These are phyloP conservation scores for Rhizopogon vulgaris DNA, from an alignment of 768 basidiomycete genomes.

Conservation along the genomic window DNA sequence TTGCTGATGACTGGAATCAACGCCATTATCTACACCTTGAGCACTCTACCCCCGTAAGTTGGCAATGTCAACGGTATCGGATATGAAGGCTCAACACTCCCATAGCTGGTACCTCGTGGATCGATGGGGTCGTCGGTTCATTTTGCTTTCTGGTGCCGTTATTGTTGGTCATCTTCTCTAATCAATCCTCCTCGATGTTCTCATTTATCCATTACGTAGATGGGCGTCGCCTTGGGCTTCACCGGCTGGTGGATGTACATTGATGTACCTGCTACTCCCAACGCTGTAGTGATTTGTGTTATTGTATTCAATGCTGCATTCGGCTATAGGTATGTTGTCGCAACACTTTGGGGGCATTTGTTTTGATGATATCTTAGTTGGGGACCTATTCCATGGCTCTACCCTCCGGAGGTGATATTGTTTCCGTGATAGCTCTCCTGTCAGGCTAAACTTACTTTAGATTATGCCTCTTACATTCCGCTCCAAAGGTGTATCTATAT, in stretches of 20 bases:
- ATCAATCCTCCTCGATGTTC: conserved; percentile 2
- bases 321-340: conserved; percentile 60
- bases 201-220: conserved; percentile 35
- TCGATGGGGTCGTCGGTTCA: conserved; percentile 81
- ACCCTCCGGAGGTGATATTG: conserved; percentile 68
- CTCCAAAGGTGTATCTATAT: conserved; percentile 93
- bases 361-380: conserved; percentile 37
- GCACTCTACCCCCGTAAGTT: conserved; percentile 79
- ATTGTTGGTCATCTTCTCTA: conserved; percentile 41
- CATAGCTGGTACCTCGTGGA: conserved; percentile 91
- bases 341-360: background rate
- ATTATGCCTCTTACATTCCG: conserved; percentile 88
- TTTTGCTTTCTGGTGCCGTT: conserved; percentile 81
- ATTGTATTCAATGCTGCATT: conserved; percentile 93
- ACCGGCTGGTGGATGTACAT: conserved; percentile 95
- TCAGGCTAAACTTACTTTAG: conserved; percentile 28
- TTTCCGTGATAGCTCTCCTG: background rate
- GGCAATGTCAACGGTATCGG: background rate
- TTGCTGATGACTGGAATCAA: conserved; percentile 96
- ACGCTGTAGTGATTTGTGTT: conserved; percentile 83
- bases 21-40: conserved; percentile 70
- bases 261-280: conserved; percentile 78
- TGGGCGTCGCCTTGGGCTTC: conserved; percentile 72
- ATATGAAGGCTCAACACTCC: conserved; percentile 1
- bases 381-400: conserved; percentile 87